Conservation (phyloP, 208 protist genomes). For the Vickermania ingenoplastis region DNA sequence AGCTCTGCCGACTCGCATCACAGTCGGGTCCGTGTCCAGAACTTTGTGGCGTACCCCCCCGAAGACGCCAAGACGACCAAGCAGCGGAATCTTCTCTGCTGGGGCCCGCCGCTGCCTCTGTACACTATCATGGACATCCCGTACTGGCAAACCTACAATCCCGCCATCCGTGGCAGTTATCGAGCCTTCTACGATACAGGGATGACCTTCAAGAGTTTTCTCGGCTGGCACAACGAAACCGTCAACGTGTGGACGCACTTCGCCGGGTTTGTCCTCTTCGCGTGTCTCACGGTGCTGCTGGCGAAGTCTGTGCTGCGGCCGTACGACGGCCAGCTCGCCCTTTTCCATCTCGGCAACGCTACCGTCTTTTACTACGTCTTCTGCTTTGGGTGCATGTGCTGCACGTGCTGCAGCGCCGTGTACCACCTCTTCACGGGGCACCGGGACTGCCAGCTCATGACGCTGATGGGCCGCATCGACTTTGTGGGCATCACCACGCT, state of each 20-base stretch:
- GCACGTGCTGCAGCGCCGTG: constrained; percentile 29
- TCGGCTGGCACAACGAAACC: constrained; percentile 80
- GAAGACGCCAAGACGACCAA: background rate
- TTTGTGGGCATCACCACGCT: constrained; percentile 41
- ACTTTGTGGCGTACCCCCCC: constrained; percentile 2
- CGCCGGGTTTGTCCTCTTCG: constrained; percentile 52
- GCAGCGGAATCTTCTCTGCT: constrained; percentile 12
- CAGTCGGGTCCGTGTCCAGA: constrained; percentile 1
- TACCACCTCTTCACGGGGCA: constrained; percentile 43
- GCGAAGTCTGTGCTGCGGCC: constrained; percentile 23
- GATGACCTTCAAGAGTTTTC: constrained; percentile 48
- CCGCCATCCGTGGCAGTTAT: constrained; percentile 51
- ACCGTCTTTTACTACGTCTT: constrained; percentile 20
- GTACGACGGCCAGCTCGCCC: constrained; percentile 11
- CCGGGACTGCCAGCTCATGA: constrained; percentile 11
- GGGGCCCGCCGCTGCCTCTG: constrained; percentile 26
- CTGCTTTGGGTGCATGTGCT: constrained; percentile 21
- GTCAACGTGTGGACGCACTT: constrained; percentile 82
- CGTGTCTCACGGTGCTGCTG: constrained; percentile 27
- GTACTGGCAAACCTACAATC: constrained; percentile 31
- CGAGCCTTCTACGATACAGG: constrained; percentile 49
- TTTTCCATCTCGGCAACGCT: constrained; percentile 5
- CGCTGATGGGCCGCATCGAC: constrained; percentile 21
- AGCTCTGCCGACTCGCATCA: constrained; percentile 1
- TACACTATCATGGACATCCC: constrained; percentile 31